A percentile compares a stretch with the other conserved stretches of the same genome.
Conservation (phyloP, 2,329 filamentous ascomycete species). For the Claviceps sp. region DNA sequence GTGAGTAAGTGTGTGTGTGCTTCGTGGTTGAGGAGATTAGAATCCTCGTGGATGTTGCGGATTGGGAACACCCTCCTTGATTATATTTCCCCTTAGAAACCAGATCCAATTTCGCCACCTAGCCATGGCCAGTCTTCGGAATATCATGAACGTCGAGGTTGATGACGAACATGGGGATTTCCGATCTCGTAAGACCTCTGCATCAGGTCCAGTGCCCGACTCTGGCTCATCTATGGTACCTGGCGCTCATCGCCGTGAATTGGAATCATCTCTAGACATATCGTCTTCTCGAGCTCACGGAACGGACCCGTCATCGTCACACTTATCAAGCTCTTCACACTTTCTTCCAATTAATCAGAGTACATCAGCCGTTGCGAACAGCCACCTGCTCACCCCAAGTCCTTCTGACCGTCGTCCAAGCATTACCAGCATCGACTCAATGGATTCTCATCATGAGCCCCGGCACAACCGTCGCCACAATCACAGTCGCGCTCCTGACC, state of each 20-base stretch:
- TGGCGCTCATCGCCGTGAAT: constrained; percentile 10
- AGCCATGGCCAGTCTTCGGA: constrained; percentile 40
- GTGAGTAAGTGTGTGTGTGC: constrained; percentile 11
- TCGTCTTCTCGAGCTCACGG: constrained; percentile 21
- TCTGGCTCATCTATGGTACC: constrained; percentile 20
- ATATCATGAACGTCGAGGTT: constrained; percentile 43
- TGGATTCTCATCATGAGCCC: constrained; percentile 27
- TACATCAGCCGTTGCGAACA: constrained; percentile 14
- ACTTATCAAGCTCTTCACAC: constrained; percentile 10
- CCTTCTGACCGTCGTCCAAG: constrained; percentile 25
- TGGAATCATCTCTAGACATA: constrained; percentile 14
- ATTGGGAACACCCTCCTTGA: constrained; percentile 1
- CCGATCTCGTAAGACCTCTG: constrained; percentile 29
- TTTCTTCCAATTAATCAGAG: constrained; percentile 12
- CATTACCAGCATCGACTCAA: constrained; percentile 34
- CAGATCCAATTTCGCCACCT: constrained; percentile 27
- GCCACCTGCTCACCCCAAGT: constrained; percentile 12
- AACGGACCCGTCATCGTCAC: constrained; percentile 18
- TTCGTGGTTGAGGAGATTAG: constrained; percentile 5
- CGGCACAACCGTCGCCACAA: constrained; percentile 9
- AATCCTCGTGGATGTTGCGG: constrained; percentile 1
- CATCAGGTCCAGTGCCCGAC: constrained; percentile 19
- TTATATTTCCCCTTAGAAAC: background rate
- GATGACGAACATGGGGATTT: constrained; percentile 34
- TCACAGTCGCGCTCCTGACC: constrained; percentile 12